Evolutionary conservation across 2,329 filamentous ascomycete species (phyloP).

Genomic region (Diaporthe velutina): DNA sequence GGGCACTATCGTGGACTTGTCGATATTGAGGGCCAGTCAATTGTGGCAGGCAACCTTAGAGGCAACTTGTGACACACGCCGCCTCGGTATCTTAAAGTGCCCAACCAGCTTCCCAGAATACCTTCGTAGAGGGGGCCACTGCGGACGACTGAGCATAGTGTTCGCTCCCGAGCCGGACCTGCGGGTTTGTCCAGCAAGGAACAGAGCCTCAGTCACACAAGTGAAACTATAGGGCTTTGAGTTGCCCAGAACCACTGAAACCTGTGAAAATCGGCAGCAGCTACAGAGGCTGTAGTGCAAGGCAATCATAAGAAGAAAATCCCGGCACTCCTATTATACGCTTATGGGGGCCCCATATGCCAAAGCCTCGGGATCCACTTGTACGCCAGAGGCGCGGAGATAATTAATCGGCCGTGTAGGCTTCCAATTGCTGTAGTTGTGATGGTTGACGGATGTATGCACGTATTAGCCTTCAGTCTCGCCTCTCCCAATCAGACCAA

Average conservation of each 20-base stretch:
- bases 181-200: not conserved
- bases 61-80: not conserved
- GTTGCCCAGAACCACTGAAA: not conserved
- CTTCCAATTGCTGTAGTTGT: not conserved
- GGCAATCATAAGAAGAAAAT: not conserved
- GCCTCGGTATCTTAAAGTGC: not conserved
- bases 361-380: not conserved
- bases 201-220: not conserved
- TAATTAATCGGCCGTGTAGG: not conserved
- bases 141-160: not conserved
- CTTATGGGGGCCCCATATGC: not conserved
- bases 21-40: not conserved
- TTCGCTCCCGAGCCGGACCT: not conserved
- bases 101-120: not conserved
- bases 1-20: not conserved
- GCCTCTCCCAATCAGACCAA: not conserved
- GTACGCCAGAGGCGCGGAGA: not conserved
- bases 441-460: not conserved
- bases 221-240: not conserved
- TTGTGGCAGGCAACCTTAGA: not conserved
- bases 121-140: not conserved
- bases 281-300: not conserved
- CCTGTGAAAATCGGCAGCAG: not conserved
- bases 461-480: not conserved
- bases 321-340: not conserved